phyloP scores from a whole-genome alignment of 768 basidiomycete species.

The Fomitopsis pulvina region DNA sequence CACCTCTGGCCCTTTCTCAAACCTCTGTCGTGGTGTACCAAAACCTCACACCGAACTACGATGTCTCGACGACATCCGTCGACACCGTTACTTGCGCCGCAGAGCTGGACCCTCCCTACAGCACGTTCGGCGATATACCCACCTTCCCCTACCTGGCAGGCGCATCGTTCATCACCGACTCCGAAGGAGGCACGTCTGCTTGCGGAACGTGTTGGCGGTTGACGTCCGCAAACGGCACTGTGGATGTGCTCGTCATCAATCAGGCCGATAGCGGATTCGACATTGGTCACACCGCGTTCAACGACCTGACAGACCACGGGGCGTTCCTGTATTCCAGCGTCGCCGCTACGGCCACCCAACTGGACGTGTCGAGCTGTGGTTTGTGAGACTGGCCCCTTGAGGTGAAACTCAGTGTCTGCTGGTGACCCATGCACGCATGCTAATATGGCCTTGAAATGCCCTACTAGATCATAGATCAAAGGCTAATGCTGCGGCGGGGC shows the following conservation, averaged over 20 bases:
- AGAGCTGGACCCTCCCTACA: not conserved
- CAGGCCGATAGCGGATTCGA: not conserved
- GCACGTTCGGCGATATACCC: not conserved
- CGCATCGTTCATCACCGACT: not conserved
- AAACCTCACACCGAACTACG: not conserved
- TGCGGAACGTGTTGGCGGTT: conserved; percentile 1
- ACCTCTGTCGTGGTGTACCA: not conserved
- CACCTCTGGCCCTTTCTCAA: not conserved
- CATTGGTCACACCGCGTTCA: not conserved
- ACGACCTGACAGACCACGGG: not conserved
- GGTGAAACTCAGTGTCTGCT: no score
- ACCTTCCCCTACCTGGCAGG: not conserved
- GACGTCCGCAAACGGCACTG: not conserved
- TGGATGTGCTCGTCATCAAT: not conserved
- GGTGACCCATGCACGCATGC: no score
- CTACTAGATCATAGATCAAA: no score
- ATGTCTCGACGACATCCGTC: not conserved
- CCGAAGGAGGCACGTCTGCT: not conserved
- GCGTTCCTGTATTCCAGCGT: not conserved
- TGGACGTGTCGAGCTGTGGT: not conserved
- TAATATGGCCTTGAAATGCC: no score
- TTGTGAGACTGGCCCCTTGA: no score
- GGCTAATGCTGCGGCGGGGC: no score
- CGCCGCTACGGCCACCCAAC: not conserved
- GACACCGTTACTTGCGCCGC: not conserved